phyloP scores from a whole-genome alignment of 2,329 filamentous ascomycete genomes.

The Tolypocladium capitatum region DNA sequence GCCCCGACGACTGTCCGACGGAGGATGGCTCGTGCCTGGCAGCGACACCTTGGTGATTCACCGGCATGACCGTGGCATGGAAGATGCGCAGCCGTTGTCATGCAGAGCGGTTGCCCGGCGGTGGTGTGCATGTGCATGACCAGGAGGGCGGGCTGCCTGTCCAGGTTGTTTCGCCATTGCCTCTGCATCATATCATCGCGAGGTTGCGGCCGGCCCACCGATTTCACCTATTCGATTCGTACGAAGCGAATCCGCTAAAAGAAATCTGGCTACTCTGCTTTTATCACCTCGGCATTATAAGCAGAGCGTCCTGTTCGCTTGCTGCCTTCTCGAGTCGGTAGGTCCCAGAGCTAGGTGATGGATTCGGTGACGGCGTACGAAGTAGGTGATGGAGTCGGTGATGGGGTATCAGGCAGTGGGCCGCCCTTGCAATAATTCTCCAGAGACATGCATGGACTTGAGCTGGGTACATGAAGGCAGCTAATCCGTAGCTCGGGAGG shows the following conservation, averaged over 20 bases:
- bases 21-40: background rate
- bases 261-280: background rate
- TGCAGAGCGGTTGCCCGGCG: background rate
- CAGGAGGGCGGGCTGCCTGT: no score
- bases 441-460: no score
- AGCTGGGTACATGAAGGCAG: no score
- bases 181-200: background rate
- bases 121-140: background rate
- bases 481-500: background rate
- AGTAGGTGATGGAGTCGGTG: background rate
- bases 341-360: background rate
- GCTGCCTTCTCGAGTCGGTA: background rate
- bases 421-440: background rate
- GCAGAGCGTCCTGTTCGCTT: background rate
- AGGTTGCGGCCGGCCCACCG: background rate
- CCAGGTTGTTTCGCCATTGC: background rate
- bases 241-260: no score
- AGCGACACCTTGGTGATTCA: background rate
- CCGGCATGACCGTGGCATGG: background rate
- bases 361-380: background rate
- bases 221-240: no score
- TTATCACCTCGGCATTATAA: background rate
- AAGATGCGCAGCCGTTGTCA: background rate
- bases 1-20: background rate
- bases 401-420: no score